Conservation (phyloP, 2,329 filamentous ascomycete genomes). For the Fusarium sp. region DNA sequence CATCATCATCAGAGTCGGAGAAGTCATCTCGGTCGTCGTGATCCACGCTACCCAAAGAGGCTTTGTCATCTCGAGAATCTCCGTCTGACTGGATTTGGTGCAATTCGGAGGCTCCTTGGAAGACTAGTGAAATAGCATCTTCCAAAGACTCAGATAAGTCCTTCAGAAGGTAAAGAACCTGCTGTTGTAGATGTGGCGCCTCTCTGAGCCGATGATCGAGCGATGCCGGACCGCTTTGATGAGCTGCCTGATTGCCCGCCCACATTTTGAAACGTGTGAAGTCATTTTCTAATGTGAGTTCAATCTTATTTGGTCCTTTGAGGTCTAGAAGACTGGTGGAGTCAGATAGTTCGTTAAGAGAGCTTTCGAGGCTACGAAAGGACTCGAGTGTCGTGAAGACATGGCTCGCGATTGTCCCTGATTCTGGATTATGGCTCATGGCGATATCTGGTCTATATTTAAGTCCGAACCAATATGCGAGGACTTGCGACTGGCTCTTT, state of each 20-base stretch:
- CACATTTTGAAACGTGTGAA: conserved; percentile 41
- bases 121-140: not conserved
- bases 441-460: not conserved
- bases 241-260: conserved; percentile 37
- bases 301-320: fast-evolving
- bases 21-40: not conserved
- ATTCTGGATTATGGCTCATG: not conserved
- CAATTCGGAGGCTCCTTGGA: no score
- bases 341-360: not conserved
- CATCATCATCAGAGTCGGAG: not conserved
- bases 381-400: not conserved
- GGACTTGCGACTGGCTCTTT: no score
- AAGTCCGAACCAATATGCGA: no score
- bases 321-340: fast-evolving
- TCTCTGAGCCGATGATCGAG: conserved; percentile 42
- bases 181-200: conserved; percentile 33
- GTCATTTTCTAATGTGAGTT: not conserved
- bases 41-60: fast-evolving
- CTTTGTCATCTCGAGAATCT: fast-evolving
- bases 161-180: conserved; percentile 44
- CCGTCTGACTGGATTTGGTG: fast-evolving
- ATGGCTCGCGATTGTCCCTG: conserved; percentile 8
- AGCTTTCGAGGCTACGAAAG: not conserved
- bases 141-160: conserved; percentile 33
- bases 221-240: conserved; percentile 26